Conservation (phyloP, 176 grass and related monocot genomes). For the Ensete glaucum region DNA sequence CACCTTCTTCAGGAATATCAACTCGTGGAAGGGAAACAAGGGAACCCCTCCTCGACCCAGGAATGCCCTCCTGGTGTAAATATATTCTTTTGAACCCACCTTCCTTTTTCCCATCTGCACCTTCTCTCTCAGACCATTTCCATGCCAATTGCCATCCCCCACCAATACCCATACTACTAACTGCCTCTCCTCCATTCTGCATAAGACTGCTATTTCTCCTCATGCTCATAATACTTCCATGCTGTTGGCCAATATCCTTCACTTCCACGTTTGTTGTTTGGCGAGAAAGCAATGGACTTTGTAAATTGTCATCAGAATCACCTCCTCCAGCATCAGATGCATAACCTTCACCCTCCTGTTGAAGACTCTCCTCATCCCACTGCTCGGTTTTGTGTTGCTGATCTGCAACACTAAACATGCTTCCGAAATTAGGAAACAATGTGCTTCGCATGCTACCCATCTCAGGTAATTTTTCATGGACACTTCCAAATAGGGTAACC, state of each 20-base stretch:
- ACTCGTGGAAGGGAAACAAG: slow-evolving; percentile 62
- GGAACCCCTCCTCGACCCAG: slow-evolving; percentile 54
- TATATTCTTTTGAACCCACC: slow-evolving; percentile 94
- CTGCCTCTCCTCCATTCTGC: slow-evolving; percentile 48
- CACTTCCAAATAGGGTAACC: slow-evolving; percentile 83
- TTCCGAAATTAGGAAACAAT: slow-evolving; percentile 93
- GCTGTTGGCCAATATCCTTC: slow-evolving; percentile 65
- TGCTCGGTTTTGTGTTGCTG: slow-evolving; percentile 59
- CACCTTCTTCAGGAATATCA: slow-evolving; percentile 50
- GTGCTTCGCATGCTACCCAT: slow-evolving; percentile 93
- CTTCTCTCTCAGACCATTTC: slow-evolving; percentile 94
- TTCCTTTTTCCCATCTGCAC: slow-evolving; percentile 56
- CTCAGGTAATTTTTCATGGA: slow-evolving; percentile 81
- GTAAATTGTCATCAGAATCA: slow-evolving; percentile 70
- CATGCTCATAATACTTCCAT: slow-evolving; percentile 36
- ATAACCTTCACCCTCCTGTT: slow-evolving; percentile 62
- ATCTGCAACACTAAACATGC: slow-evolving; percentile 87
- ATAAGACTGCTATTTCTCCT: slow-evolving; percentile 38
- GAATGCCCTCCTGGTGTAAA: slow-evolving; percentile 77
- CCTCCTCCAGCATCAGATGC: slow-evolving; percentile 47
- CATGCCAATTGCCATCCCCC: slow-evolving; percentile 98
- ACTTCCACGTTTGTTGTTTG: slow-evolving; percentile 74
- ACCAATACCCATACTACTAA: slow-evolving; percentile 90
- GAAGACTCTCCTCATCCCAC: slow-evolving; percentile 68
- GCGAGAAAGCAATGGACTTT: slow-evolving; percentile 83